Evolutionary conservation across 345 rosid genomes (phyloP), one percentile per base, ranked within the genome.

Genomic region (Populus euphratica): DNA sequence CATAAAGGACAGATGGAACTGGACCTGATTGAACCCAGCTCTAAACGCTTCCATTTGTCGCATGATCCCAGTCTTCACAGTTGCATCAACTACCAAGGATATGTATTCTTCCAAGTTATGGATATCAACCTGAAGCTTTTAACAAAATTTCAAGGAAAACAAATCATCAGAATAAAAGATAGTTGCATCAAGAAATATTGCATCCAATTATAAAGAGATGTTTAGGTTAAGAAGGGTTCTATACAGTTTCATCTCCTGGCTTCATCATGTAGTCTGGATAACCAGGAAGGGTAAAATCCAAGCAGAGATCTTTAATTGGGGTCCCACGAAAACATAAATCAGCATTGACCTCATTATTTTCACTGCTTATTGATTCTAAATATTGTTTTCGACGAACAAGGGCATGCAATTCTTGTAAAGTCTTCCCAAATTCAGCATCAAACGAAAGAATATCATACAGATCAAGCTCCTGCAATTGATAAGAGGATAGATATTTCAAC

Each of bases 11-110:
- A n/a, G 64, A 72, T 68, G 69, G 67, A 33, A 61, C n/a, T 73
- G 66, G 23, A 92, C 99, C 98, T 96, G 99, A 86, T 92, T 94
- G 81, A 96, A 96, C 52, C 99, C 99, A 31, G 93, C 91, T 81
- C 91, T 87, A 81, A 96, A 94, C 72, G 99, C 99, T 73, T 96
- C 98, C 70, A 92, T 72, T 84, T 96, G 99, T 66, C 93, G 86
- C 77, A 82, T 25, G 20, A 94, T 90, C 76, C 99, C 99, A 2
- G 88, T 79, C 87, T 88, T 94, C 74, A 96, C 92, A 77, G 96
- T 92, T 59, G 99, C 96, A 86, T 96, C 97, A 79, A 94, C 97
- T 8, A 91, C 96, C 85, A 89, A 82, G 38, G 91, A 85, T 74
- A 96, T 86, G 81, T 92, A 96, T 70, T 94, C 98, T 78, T 96